Base-by-base conservation (phyloP, 345 rosid species). In the Raphanus raphanistrum region DNA sequence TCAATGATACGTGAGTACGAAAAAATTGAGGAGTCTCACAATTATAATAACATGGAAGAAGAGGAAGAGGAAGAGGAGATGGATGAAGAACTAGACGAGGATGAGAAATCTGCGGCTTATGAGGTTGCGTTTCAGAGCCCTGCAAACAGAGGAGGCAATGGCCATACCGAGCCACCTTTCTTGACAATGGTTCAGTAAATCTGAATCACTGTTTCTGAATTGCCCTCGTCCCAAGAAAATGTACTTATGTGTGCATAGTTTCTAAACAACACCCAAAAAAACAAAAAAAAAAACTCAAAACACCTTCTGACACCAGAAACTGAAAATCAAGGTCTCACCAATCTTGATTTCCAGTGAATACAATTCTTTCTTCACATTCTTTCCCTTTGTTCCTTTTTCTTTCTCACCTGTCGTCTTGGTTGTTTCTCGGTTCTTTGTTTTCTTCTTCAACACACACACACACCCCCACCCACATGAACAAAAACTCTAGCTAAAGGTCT, bases 111-210 rank as follows among this genome's bases (percentile, higher is more conserved):
- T 1, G 81, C 82, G 82, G 85, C 81, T 43, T 89, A 84, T 60
- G 85, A 85, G 84, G 84, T 88, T 71, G 91, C 86, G 6, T 88
- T 82, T 66, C 88, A 88, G 59, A 80, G 82, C 69, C 57, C 84
- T 63, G 41, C 89, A 8, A 83, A 86, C 79, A 86, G 88, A 54
- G 89, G 88, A 83, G 90, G 89, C 63, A 85, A 80, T 71, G 90
- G 85, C 57, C 82, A 70, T 4, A 64, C 68, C 13, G 81, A 87
- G 41, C 82, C 85, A 70, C 84, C 90, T 10, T 86, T 87, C 72
- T 69, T 89, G 76, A 84, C 91, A 77, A 86, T 87, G 89, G 90
- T 87, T 73, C 86, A 86, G 61, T 89, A 63, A 74, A 52, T 62
- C 76, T 31, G 63, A 76, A 62, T 16, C 70, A 55, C 60, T 63